Base-by-base conservation (phyloP, 2,329 filamentous ascomycete genomes). In the Microsporum audouinii region DNA sequence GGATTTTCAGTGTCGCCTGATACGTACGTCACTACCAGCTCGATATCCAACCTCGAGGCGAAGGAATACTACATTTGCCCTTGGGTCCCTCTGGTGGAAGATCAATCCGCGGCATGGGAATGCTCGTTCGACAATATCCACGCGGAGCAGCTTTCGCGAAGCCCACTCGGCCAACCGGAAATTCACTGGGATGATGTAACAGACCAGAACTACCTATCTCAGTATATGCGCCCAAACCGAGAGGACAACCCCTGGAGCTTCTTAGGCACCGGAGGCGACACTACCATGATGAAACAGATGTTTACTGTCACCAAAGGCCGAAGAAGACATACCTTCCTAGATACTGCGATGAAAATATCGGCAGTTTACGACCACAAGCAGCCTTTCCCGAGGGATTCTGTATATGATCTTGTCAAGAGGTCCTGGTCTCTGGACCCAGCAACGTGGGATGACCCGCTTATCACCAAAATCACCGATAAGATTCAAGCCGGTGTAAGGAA, bases 1-100 rank as follows among this genome's bases (percentile, higher is more conserved):
- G 62, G 62, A 5, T 57, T 63, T n/a, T 63, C 62, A 4, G 62
- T 63, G 27, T 63, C 62, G 3, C 60, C 60, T 2, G 62, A 63
- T 47, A 61, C 62, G 3, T 61, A 59, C 23, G 36, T 58, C 14
- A 63, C 62, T 3, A 51, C 58, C n/a, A 60, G 45, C 47, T n/a
- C 31, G 7, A 49, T 49, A 49, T 31, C 33, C 34, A 8, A 34
- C n/a, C 34, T 45, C 23, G 51, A 58, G 36, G 2, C 6, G 5
- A 7, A 23, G 10, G 61, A 57, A 29, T n/a, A 14, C 7, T 60
- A 59, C 17, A 36, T 49, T 23, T 63, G 62, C 27, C 62, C 62
- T 38, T 63, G 62, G 62, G 49, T 43, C 14, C 27, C 38, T 17
- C 29, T 34, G 17, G 12, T 1, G 29, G 55, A 63, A 33, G 59